Conservation (phyloP, 2,329 filamentous ascomycete genomes). For the Aureobasidium sp. region DNA sequence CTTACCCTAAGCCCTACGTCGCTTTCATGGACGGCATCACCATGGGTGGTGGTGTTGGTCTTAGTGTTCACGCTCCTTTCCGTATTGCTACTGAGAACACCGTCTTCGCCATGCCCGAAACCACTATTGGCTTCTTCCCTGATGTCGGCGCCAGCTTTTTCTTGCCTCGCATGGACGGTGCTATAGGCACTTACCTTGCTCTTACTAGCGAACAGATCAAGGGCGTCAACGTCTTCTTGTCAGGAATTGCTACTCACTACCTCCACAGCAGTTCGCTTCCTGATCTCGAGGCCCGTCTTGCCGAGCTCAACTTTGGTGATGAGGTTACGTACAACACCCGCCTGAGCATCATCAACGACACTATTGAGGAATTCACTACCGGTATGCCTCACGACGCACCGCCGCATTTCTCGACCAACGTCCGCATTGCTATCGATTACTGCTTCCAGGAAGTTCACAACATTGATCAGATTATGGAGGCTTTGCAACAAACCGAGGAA, state of each 20-base stretch:
- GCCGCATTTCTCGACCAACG: conserved; percentile 52
- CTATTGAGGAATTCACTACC: conserved; percentile 86
- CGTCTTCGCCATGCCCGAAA: conserved; percentile 97
- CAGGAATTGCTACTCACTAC: conserved; percentile 92
- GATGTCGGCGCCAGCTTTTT: conserved; percentile 97
- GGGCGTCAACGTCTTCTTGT: conserved; percentile 81
- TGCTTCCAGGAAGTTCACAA: conserved; percentile 42
- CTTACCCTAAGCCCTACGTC: conserved; percentile 86
- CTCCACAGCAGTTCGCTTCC: conserved; percentile 83
- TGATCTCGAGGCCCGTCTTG: conserved; percentile 73
- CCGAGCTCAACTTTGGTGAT: conserved; percentile 84
- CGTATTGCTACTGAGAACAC: conserved; percentile 94
- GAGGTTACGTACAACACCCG: conserved; percentile 57
- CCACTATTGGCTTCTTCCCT: conserved; percentile 96
- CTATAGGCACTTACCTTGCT: conserved; percentile 84
- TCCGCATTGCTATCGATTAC: conserved; percentile 77
- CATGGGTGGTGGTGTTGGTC: conserved; percentile 94
- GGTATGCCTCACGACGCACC: conserved; percentile 71
- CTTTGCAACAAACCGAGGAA: conserved; percentile 46
- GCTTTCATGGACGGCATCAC: conserved; percentile 97
- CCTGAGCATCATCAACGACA: conserved; percentile 68
- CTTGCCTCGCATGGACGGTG: conserved; percentile 79
- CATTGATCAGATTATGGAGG: conserved; percentile 63
- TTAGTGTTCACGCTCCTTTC: conserved; percentile 92
- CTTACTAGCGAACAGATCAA: conserved; percentile 78